Conservation (phyloP, 768 basidiomycete species). For the Rhodosporidiobolus sp. region DNA sequence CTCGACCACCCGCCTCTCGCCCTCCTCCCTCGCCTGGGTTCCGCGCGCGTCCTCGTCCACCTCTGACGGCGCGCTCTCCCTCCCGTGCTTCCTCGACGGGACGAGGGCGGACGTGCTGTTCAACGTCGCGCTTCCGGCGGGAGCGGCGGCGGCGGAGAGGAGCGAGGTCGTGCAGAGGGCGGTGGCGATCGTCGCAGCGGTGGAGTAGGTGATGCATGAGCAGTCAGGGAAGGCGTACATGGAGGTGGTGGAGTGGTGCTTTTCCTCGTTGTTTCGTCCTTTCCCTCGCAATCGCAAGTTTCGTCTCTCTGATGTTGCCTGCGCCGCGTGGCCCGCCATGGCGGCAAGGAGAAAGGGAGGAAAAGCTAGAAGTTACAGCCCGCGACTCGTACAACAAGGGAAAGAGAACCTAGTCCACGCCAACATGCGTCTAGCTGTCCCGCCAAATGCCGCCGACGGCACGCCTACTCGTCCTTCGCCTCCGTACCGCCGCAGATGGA, state of each 20-base stretch:
- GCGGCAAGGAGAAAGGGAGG: too few relatives aligned
- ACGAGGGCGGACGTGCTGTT: constrained; percentile 73
- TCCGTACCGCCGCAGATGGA: constrained; percentile 18
- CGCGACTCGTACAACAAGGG: too few relatives aligned
- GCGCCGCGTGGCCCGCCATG: too few relatives aligned
- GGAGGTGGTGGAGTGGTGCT: too few relatives aligned
- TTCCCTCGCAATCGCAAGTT: neutral
- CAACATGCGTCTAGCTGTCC: too few relatives aligned
- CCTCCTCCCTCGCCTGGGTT: constrained; percentile 85
- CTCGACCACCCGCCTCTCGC: constrained; percentile 68
- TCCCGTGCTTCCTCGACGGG: constrained; percentile 89
- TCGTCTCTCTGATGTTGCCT: too few relatives aligned
- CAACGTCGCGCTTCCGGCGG: constrained; percentile 79
- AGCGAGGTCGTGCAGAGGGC: constrained; percentile 79
- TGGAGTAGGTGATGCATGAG: constrained; percentile 9
- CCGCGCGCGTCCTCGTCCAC: constrained; percentile 50
- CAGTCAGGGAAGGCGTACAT: too few relatives aligned
- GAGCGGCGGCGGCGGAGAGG: constrained; percentile 59
- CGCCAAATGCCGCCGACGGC: too few relatives aligned
- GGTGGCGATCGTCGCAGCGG: constrained; percentile 79
- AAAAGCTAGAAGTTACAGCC: too few relatives aligned
- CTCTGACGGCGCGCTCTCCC: constrained; percentile 53
- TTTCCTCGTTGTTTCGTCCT: neutral
- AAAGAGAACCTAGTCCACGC: too few relatives aligned
- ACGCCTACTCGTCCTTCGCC: neutral